phyloP scores from a whole-genome alignment of 2,329 filamentous ascomycete genomes.

The Allantophomopsis lycopodina region DNA sequence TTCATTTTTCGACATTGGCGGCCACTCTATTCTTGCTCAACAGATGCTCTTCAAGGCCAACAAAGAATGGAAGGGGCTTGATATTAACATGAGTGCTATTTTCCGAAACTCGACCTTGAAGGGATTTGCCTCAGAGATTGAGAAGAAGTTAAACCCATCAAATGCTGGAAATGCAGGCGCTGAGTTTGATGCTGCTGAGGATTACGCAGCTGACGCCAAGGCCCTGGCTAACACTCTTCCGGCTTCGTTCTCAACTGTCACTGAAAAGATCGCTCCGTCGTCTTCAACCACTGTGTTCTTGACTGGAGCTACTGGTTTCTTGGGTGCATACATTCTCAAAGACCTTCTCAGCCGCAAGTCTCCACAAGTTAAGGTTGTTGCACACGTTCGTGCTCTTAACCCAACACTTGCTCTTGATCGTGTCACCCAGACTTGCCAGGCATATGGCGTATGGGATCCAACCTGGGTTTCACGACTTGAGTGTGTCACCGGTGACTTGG shows the following conservation, averaged over 20 bases:
- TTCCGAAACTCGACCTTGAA: slow-evolving; percentile 51
- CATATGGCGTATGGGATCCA: slow-evolving; percentile 68
- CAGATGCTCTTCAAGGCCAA: slow-evolving; percentile 63
- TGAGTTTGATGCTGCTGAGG: slow-evolving; percentile 28
- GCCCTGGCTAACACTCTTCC: slow-evolving; percentile 26
- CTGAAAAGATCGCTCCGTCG: slow-evolving; percentile 13
- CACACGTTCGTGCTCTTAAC: slow-evolving; percentile 56
- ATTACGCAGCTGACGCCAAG: slow-evolving; percentile 30
- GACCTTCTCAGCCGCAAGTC: slow-evolving; percentile 54
- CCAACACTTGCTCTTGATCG: slow-evolving; percentile 45
- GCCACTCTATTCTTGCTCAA: slow-evolving; percentile 70
- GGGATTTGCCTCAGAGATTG: slow-evolving; percentile 35
- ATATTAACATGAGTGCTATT: slow-evolving; percentile 58
- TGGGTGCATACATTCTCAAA: slow-evolving; percentile 67
- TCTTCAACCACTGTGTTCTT: slow-evolving; percentile 52
- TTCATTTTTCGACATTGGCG: slow-evolving; percentile 67
- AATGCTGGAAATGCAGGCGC: slow-evolving; percentile 25
- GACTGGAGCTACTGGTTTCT: slow-evolving; percentile 82
- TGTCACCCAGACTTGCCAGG: slow-evolving; percentile 52
- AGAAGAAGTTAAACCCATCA: slow-evolving; percentile 24
- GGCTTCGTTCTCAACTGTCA: slow-evolving; percentile 20
- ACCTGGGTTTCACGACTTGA: slow-evolving; percentile 52
- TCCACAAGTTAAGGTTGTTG: slow-evolving; percentile 48
- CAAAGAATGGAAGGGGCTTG: slow-evolving; percentile 42
- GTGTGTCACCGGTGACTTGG: slow-evolving; percentile 60